Conservation (phyloP, 192 early-diverging fungal genomes). For the Gryganskiella cystojenkinii region DNA sequence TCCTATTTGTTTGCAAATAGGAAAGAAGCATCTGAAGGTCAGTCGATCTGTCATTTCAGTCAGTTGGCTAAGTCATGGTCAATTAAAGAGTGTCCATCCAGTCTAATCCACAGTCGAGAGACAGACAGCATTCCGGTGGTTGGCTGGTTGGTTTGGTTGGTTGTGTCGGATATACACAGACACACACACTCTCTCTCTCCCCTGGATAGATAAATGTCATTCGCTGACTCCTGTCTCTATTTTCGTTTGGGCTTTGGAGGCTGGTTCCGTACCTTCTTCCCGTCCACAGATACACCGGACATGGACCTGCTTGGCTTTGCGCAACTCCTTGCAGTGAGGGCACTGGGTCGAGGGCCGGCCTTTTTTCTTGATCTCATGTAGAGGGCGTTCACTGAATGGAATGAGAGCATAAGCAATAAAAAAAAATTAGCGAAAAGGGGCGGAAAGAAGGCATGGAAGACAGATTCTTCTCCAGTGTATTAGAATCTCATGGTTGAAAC, state of each 20-base stretch:
- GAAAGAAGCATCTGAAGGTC: neutral
- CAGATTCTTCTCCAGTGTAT: neutral
- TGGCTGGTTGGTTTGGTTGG: too few species aligned
- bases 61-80: neutral
- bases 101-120: too few species aligned
- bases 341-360: slow-evolving; percentile 81
- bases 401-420: neutral
- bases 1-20: neutral
- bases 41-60: slow-evolving; percentile 6
- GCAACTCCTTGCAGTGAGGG: slow-evolving; percentile 73
- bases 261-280: slow-evolving; percentile 40
- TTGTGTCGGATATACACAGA: too few species aligned
- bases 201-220: neutral
- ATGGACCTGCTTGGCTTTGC: slow-evolving; percentile 71
- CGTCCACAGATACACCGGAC: slow-evolving; percentile 76
- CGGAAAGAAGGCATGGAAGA: neutral
- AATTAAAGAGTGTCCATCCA: too few species aligned
- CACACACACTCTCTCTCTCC: neutral
- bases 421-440: neutral
- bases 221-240: neutral
- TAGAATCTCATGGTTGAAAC: neutral
- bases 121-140: too few species aligned
- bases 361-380: slow-evolving; percentile 71
- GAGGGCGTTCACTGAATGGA: slow-evolving; percentile 56
- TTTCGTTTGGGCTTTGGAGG: neutral